phyloP scores from a whole-genome alignment of 2,329 filamentous ascomycete species.

The Diaporthe humulicola region DNA sequence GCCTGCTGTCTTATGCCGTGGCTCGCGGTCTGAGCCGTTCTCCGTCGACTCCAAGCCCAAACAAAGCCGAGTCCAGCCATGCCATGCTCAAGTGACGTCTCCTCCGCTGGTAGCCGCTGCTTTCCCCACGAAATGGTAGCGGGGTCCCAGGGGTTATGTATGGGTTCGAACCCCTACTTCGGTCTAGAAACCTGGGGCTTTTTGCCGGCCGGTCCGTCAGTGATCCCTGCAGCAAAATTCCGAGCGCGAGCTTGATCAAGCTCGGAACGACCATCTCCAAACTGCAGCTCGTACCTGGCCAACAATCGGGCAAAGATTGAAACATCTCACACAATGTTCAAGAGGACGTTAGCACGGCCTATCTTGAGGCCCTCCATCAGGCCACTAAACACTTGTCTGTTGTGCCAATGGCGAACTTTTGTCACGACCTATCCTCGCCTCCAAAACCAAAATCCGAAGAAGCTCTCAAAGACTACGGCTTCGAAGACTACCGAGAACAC shows the following conservation, averaged over 20 bases:
- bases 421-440: slow-evolving; percentile 56
- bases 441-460: slow-evolving; percentile 39
- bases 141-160: background rate
- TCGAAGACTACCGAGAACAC: slow-evolving; percentile 41
- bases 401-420: slow-evolving; percentile 67
- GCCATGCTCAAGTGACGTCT: slow-evolving; percentile 32
- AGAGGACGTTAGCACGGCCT: slow-evolving; percentile 15
- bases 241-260: background rate
- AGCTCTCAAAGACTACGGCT: slow-evolving; percentile 35
- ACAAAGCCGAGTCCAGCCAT: slow-evolving; percentile 36
- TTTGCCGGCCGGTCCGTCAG: slow-evolving; percentile 29
- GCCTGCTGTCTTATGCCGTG: slow-evolving; percentile 26
- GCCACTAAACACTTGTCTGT: slow-evolving; percentile 55
- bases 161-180: background rate
- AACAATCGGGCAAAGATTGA: background rate
- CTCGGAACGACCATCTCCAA: background rate
- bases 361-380: slow-evolving; percentile 2
- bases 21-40: slow-evolving; percentile 19
- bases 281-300: background rate
- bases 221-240: slow-evolving; percentile 34
- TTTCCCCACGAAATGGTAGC: slow-evolving; percentile 22
- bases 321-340: slow-evolving; percentile 31
- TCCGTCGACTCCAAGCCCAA: slow-evolving; percentile 11
- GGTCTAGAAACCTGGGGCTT: slow-evolving; percentile 34
- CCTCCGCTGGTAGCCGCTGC: slow-evolving; percentile 43